These are phyloP conservation scores for Lentinula raphanica DNA, from an alignment of 768 basidiomycete genomes.

Conservation along the genomic window DNA sequence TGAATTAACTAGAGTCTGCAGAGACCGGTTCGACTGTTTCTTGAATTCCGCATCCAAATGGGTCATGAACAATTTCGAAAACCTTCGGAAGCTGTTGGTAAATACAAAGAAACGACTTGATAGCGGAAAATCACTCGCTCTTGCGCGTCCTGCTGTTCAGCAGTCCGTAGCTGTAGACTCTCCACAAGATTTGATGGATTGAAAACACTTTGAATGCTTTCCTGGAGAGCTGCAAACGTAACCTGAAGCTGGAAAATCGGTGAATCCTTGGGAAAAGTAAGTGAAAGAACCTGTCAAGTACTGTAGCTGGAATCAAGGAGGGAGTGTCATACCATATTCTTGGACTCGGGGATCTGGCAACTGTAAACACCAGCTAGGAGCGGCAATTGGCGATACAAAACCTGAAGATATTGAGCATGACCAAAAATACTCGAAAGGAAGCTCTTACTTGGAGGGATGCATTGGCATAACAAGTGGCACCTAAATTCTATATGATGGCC, in stretches of 20 bases:
- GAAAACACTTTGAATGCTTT: constrained; percentile 61
- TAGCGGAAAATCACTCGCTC: constrained; percentile 54
- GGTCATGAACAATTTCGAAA: constrained; percentile 92
- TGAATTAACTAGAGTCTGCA: constrained; percentile 66
- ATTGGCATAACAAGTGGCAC: constrained; percentile 96
- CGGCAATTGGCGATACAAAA: constrained; percentile 84
- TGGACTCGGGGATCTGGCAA: constrained; percentile 54
- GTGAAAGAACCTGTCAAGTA: not conserved
- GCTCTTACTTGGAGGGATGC: constrained; percentile 77
- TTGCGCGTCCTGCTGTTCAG: constrained; percentile 95
- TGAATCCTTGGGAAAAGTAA: constrained; percentile 47
- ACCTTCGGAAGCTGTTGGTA: constrained; percentile 40
- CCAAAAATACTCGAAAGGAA: not conserved
- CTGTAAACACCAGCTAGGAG: constrained; percentile 83
- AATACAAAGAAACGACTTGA: not conserved
- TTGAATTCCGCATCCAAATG: constrained; percentile 84
- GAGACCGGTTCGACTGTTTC: constrained; percentile 60
- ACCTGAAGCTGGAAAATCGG: constrained; percentile 76
- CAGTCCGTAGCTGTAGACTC: constrained; percentile 71
- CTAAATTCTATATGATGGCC: constrained; percentile 64
- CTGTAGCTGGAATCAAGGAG: not conserved
- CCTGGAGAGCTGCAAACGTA: constrained; percentile 82
- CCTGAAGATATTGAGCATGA: constrained; percentile 36
- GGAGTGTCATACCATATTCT: constrained; percentile 29
- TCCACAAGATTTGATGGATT: constrained; percentile 85